Evolutionary conservation across 176 grass and related monocot genomes (phyloP).

Genomic region (Saccharum officinarum): DNA sequence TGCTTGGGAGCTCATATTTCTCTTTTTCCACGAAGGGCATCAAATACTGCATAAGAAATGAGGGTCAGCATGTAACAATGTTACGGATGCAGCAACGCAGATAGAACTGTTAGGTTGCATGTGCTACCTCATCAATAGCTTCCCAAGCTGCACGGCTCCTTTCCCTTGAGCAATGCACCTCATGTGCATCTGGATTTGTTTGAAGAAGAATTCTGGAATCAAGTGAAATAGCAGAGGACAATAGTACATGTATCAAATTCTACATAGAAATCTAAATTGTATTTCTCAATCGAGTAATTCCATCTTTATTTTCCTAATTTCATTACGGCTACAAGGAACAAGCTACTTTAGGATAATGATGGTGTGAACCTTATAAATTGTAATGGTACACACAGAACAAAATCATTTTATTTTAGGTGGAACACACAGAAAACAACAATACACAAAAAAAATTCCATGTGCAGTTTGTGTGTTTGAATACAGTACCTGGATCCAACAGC

Average conservation of each 20-base stretch:
- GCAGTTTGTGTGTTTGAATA: slow-evolving; percentile 5
- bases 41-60: slow-evolving; percentile 71
- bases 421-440: background rate
- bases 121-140: slow-evolving; percentile 77
- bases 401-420: slow-evolving; percentile 14
- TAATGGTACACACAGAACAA: background rate
- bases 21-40: slow-evolving; percentile 94
- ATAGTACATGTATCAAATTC: slow-evolving; percentile 22
- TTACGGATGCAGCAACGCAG: slow-evolving; percentile 21
- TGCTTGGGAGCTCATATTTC: slow-evolving; percentile 73
- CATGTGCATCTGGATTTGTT: slow-evolving; percentile 47
- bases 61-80: slow-evolving; percentile 8
- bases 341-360: background rate
- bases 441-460: background rate
- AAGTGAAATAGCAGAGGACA: slow-evolving; percentile 12
- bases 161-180: slow-evolving; percentile 94
- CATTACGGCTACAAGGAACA: background rate
- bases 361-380: background rate
- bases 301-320: background rate
- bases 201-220: slow-evolving; percentile 68
- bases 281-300: background rate
- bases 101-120: slow-evolving; percentile 22
- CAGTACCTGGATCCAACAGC: slow-evolving; percentile 63
- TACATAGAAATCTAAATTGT: slow-evolving; percentile 1
- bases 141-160: slow-evolving; percentile 86